phyloP scores from a whole-genome alignment of 805 yeast genomes.

The Saccharomyces mikatae region DNA sequence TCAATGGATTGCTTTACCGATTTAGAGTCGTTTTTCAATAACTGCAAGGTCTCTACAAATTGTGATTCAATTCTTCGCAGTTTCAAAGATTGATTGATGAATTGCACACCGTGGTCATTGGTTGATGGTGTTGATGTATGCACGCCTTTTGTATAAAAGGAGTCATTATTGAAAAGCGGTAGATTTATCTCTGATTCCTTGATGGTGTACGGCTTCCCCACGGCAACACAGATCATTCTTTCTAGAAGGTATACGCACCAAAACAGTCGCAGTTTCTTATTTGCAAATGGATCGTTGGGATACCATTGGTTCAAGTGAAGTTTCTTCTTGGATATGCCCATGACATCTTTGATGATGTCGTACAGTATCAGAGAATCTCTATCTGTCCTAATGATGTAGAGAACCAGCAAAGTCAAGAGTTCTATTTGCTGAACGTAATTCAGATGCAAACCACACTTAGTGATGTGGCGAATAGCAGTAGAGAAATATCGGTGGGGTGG shows the following conservation, averaged over 20 bases:
- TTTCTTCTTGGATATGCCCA: constrained; percentile 35
- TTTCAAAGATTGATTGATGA: constrained; percentile 49
- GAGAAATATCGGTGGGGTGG: constrained; percentile 50
- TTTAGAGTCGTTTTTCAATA: constrained; percentile 22
- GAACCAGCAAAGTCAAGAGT: constrained; percentile 42
- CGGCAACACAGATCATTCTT: constrained; percentile 53
- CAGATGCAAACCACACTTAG: constrained; percentile 36
- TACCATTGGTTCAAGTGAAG: constrained; percentile 24
- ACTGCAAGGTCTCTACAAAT: constrained; percentile 46
- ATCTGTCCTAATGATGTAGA: constrained; percentile 54
- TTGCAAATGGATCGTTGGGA: constrained; percentile 20
- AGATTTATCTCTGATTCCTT: constrained; percentile 43
- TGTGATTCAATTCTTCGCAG: constrained; percentile 52
- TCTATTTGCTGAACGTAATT: constrained; percentile 43
- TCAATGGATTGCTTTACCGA: constrained; percentile 12
- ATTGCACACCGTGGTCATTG: constrained; percentile 31
- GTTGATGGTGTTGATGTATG: constrained; percentile 1
- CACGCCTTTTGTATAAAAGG: constrained; percentile 20
- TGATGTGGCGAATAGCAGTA: constrained; percentile 49
- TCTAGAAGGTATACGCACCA: constrained; percentile 61
- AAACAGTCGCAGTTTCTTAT: constrained; percentile 45
- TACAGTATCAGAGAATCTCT: constrained; percentile 48
- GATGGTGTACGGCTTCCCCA: constrained; percentile 50
- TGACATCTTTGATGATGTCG: constrained; percentile 46
- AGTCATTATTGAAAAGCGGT: constrained; percentile 43